These are phyloP conservation scores for Fusarium sarcochroum DNA, from an alignment of 2,329 filamentous ascomycete species.

Conservation along the genomic window DNA sequence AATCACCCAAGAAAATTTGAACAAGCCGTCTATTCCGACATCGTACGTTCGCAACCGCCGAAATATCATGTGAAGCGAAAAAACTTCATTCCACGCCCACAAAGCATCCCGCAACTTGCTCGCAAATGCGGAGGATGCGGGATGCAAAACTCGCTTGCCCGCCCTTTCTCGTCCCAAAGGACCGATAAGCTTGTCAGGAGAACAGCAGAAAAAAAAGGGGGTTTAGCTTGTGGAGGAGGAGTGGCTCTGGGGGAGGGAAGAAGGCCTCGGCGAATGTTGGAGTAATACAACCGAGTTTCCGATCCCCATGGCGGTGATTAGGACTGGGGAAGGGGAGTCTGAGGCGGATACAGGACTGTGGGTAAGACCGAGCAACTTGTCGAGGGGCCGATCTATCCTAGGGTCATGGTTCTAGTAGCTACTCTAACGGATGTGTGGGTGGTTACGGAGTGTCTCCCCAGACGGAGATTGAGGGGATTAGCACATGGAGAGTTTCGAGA, in stretches of 20 bases:
- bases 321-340: slow-evolving; percentile 17
- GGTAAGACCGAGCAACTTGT: slow-evolving; percentile 29
- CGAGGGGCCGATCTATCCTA: slow-evolving; percentile 9
- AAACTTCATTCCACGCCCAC: slow-evolving; percentile 11
- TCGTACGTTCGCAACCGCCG: slow-evolving; percentile 18
- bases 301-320: slow-evolving; percentile 20
- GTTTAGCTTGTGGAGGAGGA: slow-evolving; percentile 21
- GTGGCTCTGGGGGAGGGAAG: slow-evolving; percentile 35
- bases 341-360: slow-evolving; percentile 14
- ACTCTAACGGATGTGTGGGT: slow-evolving; percentile 6
- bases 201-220: slow-evolving; percentile 20
- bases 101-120: slow-evolving; percentile 6
- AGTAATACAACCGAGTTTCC: slow-evolving; percentile 23
- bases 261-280: slow-evolving; percentile 14
- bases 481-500: slow-evolving; percentile 6
- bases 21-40: neutral
- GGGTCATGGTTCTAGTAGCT: neutral
- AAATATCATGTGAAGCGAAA: slow-evolving; percentile 16
- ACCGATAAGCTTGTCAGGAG: slow-evolving; percentile 32
- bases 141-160: slow-evolving; percentile 33
- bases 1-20: neutral
- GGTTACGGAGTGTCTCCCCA: slow-evolving; percentile 15
- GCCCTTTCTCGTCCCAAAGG: slow-evolving; percentile 22
- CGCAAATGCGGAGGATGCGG: slow-evolving; percentile 38
- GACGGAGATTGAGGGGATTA: slow-evolving; percentile 30